Evolutionary conservation across 345 rosid species (phyloP), one percentile per base, ranked within the genome.

Genomic region (Dipteronia dyeriana): DNA sequence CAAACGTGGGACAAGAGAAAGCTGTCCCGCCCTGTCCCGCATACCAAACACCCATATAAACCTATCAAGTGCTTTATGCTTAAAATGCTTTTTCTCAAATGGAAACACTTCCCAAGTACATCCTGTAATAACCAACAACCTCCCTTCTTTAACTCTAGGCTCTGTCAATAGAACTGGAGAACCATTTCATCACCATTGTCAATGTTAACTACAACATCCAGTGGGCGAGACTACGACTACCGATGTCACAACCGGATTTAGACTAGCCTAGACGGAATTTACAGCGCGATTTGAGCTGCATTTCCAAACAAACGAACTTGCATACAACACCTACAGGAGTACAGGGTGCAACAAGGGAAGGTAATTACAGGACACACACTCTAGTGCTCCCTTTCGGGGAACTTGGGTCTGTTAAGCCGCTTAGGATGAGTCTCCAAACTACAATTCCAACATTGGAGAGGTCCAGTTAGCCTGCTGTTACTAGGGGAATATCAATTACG

Each of bases 231-330:
- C 19, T 13, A 49, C 53, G 14, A 49, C 54, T 49, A 49, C 1
- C 19, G 38, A 1, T 14, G 54, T 14, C 80, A 59, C 54, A 16
- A 53, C n/a, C 26, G 69, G 23, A 74, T 63, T 43, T 63, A 74
- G 62, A 34, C 38, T 34, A 34, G 38, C 70, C 69, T 74, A 43
- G 45, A 69, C 25, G 20, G 59, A 43, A 63, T 45, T 74, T 60
- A 72, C 66, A 6, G 66, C 53, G 10, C 31, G 47, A 57, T 34
- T 75, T 26, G 63, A 60, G 70, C 45, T 64, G 20, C 62, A 75
- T 75, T 64, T 57, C 62, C 70, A 64, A 64, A 64, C 17, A 64
- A 65, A 45, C 62, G 29, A 43, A 75, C 77, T 74, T 60, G 60
- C 56, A 23, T 59, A 74, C 47, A 62, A 25, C 39, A 38, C 70